These are phyloP conservation scores for Kwoniella dejecticola DNA, from an alignment of 768 basidiomycete species.

Conservation along the genomic window DNA sequence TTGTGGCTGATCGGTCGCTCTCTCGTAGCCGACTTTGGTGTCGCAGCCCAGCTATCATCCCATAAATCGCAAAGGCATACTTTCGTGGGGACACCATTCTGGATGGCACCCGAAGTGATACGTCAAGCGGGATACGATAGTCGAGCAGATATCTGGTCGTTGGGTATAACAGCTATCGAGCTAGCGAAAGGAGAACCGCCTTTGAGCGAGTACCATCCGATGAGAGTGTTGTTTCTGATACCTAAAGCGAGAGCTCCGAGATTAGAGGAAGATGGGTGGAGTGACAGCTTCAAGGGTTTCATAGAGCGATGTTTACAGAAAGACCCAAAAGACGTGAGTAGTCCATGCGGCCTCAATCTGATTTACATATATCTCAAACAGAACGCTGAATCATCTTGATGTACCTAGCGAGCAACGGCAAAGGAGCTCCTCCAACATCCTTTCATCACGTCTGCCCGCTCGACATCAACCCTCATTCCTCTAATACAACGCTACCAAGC, in stretches of 20 bases:
- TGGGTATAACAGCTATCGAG: slow-evolving; percentile 97
- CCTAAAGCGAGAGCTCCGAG: slow-evolving; percentile 93
- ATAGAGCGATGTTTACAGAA: slow-evolving; percentile 87
- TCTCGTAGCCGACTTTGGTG: slow-evolving; percentile 90
- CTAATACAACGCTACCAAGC: slow-evolving; percentile 86
- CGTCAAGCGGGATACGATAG: slow-evolving; percentile 94
- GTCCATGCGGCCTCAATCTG: neutral
- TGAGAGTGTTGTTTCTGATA: slow-evolving; percentile 96
- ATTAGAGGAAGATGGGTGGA: slow-evolving; percentile 77
- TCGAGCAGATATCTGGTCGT: slow-evolving; percentile 96
- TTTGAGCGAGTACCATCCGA: slow-evolving; percentile 93
- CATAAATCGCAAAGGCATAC: slow-evolving; percentile 86
- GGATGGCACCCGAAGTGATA: slow-evolving; percentile 87
- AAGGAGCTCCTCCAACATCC: slow-evolving; percentile 90
- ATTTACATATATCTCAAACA: neutral
- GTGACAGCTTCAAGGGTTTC: slow-evolving; percentile 87
- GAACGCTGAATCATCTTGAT: too few species aligned
- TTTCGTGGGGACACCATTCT: slow-evolving; percentile 69
- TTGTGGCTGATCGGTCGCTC: too few species aligned
- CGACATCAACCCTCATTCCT: slow-evolving; percentile 80
- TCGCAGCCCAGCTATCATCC: slow-evolving; percentile 88
- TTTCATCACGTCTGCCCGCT: slow-evolving; percentile 82
- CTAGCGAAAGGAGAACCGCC: slow-evolving; percentile 98
- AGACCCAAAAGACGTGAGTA: slow-evolving; percentile 73
- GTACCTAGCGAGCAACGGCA: slow-evolving; percentile 75